phyloP scores from a whole-genome alignment of 805 yeast species.

The Yueomyces sp. region DNA sequence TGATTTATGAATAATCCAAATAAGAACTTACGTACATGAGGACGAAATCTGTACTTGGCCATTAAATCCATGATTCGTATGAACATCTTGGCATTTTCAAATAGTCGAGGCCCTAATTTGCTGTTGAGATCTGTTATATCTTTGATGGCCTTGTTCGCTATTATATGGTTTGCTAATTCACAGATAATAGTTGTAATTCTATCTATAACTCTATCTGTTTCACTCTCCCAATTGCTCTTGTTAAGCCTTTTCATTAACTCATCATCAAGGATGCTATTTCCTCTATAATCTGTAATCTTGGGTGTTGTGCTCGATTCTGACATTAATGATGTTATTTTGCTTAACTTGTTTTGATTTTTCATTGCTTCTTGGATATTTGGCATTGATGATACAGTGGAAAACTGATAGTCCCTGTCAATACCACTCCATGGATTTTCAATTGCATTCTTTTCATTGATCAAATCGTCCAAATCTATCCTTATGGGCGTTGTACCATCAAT shows the following conservation, averaged over 20 bases:
- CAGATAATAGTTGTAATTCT: conserved; percentile 30
- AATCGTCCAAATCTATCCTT: conserved; percentile 11
- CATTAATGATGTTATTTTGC: not conserved
- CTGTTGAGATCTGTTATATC: conserved; percentile 42
- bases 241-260: not conserved
- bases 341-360: not conserved
- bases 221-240: not conserved
- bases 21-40: conserved; percentile 48
- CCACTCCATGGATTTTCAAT: conserved; percentile 15
- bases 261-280: not conserved
- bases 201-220: conserved; percentile 18
- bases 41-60: conserved; percentile 48
- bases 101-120: conserved; percentile 32
- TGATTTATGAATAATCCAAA: conserved; percentile 49
- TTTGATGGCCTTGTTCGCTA: conserved; percentile 41
- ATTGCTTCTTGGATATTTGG: not conserved
- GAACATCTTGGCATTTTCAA: conserved; percentile 45
- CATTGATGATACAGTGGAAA: not conserved
- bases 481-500: conserved; percentile 7
- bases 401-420: not conserved
- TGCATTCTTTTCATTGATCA: conserved; percentile 13
- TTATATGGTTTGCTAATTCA: conserved; percentile 42
- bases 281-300: not conserved
- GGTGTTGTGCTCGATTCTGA: not conserved
- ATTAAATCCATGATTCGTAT: conserved; percentile 35